A percentile compares a stretch with the other conserved stretches of the same genome.
These are phyloP conservation scores for Dendrocalamus latiflorus DNA, from an alignment of 202 grass and related monocot genomes.

Conservation along the genomic window DNA sequence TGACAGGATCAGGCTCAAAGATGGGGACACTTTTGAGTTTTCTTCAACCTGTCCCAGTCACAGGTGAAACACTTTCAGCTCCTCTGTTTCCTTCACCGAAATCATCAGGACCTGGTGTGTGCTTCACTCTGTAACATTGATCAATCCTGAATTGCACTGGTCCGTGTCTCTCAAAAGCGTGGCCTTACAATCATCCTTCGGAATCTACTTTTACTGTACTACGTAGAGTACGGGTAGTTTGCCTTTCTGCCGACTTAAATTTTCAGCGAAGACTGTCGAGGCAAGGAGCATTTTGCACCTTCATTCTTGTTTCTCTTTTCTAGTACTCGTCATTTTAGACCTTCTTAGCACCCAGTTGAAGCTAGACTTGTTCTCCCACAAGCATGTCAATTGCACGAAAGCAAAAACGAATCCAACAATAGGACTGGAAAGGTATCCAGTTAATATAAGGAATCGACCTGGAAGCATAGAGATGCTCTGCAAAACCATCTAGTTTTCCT, in stretches of 20 bases:
- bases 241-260: neutral
- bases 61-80: neutral
- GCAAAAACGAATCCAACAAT: neutral
- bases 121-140: neutral
- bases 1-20: too few relatives aligned
- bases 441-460: neutral
- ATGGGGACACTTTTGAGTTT: too few relatives aligned
- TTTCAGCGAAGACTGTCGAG: neutral
- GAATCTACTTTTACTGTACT: neutral
- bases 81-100: neutral
- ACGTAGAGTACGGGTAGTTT: neutral
- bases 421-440: too few relatives aligned
- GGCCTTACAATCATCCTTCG: neutral
- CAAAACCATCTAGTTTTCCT: neutral
- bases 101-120: neutral
- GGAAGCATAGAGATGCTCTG: neutral
- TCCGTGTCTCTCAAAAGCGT: neutral
- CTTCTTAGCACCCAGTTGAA: neutral
- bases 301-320: slow-evolving; percentile 14
- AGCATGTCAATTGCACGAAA: neutral
- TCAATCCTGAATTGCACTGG: neutral
- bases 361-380: neutral
- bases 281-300: neutral
- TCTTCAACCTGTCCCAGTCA: neutral
- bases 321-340: neutral